phyloP scores from a whole-genome alignment of 2,329 filamentous ascomycete genomes.

The Mycosphaerella arachidis region DNA sequence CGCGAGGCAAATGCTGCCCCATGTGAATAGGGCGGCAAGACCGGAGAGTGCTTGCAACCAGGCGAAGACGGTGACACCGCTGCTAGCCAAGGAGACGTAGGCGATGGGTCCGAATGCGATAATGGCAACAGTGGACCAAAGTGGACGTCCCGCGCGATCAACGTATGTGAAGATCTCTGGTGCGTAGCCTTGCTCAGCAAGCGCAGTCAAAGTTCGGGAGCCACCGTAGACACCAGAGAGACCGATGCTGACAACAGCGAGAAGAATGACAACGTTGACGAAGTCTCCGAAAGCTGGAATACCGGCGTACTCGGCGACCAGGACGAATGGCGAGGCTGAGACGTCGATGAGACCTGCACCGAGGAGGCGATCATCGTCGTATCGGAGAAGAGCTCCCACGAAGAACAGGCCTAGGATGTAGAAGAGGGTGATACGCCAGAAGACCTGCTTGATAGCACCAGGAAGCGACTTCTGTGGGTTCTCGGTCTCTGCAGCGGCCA shows the following conservation, averaged over 20 bases:
- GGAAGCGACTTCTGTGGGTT: slow-evolving; percentile 78
- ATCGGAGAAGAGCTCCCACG: slow-evolving; percentile 77
- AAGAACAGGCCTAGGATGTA: slow-evolving; percentile 79
- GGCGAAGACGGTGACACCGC: slow-evolving; percentile 49
- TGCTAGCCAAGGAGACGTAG: slow-evolving; percentile 52
- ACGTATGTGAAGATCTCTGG: slow-evolving; percentile 57
- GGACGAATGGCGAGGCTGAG: slow-evolving; percentile 84
- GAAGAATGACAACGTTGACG: slow-evolving; percentile 91
- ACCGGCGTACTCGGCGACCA: slow-evolving; percentile 72
- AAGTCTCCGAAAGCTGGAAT: slow-evolving; percentile 77
- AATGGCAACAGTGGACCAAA: slow-evolving; percentile 46
- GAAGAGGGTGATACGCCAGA: slow-evolving; percentile 89
- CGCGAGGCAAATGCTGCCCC: slow-evolving; percentile 63
- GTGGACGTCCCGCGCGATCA: slow-evolving; percentile 57
- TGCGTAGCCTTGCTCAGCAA: slow-evolving; percentile 70
- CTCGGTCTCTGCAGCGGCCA: slow-evolving; percentile 73
- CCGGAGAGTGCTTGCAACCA: slow-evolving; percentile 69
- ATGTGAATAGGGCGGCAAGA: slow-evolving; percentile 69
- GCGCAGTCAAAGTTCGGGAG: slow-evolving; percentile 80
- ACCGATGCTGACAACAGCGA: slow-evolving; percentile 75
- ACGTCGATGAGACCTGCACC: slow-evolving; percentile 55
- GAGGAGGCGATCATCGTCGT: slow-evolving; percentile 61
- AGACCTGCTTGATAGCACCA: slow-evolving; percentile 85
- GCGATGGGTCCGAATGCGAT: slow-evolving; percentile 54
- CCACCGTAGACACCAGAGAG: slow-evolving; percentile 80